Evolutionary conservation across 768 basidiomycete species (phyloP).

Genomic region (Lactifluus rugatus): DNA sequence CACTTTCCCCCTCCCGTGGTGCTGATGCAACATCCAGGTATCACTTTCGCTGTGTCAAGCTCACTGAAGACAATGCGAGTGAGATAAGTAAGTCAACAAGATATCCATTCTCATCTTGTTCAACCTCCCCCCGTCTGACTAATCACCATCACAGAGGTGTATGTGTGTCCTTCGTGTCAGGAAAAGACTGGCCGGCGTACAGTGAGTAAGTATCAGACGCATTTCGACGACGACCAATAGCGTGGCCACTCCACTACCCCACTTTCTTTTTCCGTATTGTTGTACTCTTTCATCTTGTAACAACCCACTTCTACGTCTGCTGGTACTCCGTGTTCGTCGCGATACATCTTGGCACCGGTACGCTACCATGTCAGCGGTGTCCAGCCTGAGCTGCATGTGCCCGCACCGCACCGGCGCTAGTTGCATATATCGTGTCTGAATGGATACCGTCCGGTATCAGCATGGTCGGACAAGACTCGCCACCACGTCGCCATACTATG

Average conservation of each 20-base stretch:
- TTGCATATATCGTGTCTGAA: conserved; percentile 15
- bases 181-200: conserved; percentile 50
- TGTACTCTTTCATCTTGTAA: conserved; percentile 20
- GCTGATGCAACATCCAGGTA: conserved; percentile 39
- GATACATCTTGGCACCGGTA: conserved; percentile 10
- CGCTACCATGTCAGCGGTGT: conserved; percentile 6
- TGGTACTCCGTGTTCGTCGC: conserved; percentile 13
- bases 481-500: neutral
- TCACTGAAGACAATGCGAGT: conserved; percentile 52
- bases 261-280: conserved; percentile 7
- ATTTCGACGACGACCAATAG: conserved; percentile 4
- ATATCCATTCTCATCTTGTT: neutral
- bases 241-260: neutral
- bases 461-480: conserved; percentile 9
- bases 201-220: conserved; percentile 58
- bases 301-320: conserved; percentile 15
- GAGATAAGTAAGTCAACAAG: conserved; percentile 54
- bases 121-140: neutral
- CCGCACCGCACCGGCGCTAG: neutral
- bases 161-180: conserved; percentile 44
- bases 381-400: conserved; percentile 14
- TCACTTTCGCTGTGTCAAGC: conserved; percentile 62
- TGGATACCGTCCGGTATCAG: conserved; percentile 7
- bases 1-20: neutral
- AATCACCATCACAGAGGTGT: conserved; percentile 39